Conservation (phyloP, 1,284 basidiomycete species). For the Ustilago crameri region DNA sequence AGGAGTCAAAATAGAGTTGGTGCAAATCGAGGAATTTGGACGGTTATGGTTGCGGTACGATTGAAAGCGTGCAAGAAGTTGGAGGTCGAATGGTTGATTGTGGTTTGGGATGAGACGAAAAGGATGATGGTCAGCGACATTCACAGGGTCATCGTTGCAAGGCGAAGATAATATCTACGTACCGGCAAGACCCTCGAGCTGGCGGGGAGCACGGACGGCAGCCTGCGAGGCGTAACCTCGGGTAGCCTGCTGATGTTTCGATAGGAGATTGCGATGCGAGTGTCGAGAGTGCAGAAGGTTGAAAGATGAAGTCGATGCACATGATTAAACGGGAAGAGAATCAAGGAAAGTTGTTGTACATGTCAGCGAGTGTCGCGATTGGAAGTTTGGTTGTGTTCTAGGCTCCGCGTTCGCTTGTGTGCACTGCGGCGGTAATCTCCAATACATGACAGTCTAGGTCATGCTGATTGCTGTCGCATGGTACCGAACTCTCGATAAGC, state of each 20-base stretch:
- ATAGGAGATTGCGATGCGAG: not conserved
- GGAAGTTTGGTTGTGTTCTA: too few species aligned
- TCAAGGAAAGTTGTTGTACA: not conserved
- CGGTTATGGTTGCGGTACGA: too few species aligned
- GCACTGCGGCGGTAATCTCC: too few species aligned
- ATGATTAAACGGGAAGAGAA: not conserved
- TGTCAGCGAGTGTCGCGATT: constrained; percentile 2
- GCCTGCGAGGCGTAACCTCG: constrained; percentile 67
- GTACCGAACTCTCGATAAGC: not conserved
- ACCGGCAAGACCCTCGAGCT: constrained; percentile 65
- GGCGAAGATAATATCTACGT: constrained; percentile 10
- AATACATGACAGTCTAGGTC: too few species aligned
- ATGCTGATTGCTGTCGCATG: not conserved
- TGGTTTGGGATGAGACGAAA: not conserved
- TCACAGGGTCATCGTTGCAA: not conserved
- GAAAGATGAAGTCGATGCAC: not conserved
- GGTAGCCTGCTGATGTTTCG: constrained; percentile 44
- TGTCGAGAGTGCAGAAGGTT: not conserved
- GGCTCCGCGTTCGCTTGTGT: too few species aligned
- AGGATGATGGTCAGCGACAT: not conserved
- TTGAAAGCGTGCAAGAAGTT: too few species aligned
- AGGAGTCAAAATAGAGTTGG: not conserved
- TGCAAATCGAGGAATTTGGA: not conserved
- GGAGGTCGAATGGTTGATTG: too few species aligned
- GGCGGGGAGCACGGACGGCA: constrained; percentile 56